Conservation (phyloP, 805 yeast genomes). For the Saturnispora ahearnii region DNA sequence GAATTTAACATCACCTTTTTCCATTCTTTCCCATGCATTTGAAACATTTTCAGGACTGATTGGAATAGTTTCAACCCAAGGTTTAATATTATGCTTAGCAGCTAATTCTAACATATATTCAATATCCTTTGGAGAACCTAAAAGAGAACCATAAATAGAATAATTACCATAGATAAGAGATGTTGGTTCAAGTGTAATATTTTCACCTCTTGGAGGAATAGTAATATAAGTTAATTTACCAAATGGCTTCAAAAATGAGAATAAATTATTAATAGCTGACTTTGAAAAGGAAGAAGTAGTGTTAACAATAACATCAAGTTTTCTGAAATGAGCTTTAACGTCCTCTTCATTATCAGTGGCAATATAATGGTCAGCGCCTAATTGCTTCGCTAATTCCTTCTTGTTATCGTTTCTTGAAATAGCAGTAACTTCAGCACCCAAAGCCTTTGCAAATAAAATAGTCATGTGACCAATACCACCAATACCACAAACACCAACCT, state of each 20-base stretch:
- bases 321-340: conserved; percentile 24
- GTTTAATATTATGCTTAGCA: conserved; percentile 36
- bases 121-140: conserved; percentile 39
- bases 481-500: conserved; percentile 39
- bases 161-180: conserved; percentile 26
- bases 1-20: conserved; percentile 42
- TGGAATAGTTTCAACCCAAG: conserved; percentile 44
- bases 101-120: conserved; percentile 37
- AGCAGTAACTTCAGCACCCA: conserved; percentile 51
- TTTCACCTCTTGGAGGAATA: conserved; percentile 30
- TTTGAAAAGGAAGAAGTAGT: conserved; percentile 37
- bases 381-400: conserved; percentile 36
- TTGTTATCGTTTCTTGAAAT: conserved; percentile 44
- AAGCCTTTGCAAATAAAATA: conserved; percentile 42
- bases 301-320: conserved; percentile 37
- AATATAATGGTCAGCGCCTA: conserved; percentile 45
- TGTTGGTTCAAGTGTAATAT: conserved; percentile 27
- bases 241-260: conserved; percentile 18
- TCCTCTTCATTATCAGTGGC: conserved; percentile 45
- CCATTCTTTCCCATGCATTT: conserved; percentile 36
- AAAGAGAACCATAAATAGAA: conserved; percentile 28
- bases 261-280: conserved; percentile 18
- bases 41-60: conserved; percentile 35
- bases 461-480: conserved; percentile 40
- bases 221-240: conserved; percentile 22